Evolutionary conservation across 2,329 filamentous ascomycete species (phyloP).

Genomic region (Aspergillus proliferans): DNA sequence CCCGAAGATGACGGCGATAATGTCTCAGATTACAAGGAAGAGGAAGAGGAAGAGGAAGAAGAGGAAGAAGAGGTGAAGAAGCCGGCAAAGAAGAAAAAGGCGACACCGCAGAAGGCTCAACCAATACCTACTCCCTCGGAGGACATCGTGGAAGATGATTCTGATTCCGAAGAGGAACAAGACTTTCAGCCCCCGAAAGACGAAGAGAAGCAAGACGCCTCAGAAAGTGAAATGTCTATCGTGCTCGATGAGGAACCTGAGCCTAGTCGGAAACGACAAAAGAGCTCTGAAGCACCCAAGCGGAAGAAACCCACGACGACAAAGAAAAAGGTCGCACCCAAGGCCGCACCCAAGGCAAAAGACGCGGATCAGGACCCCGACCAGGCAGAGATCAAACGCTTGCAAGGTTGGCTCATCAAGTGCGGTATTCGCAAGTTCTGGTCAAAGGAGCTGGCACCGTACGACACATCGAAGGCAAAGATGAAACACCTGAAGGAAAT

Average conservation of each 20-base stretch:
- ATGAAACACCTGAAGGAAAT: constrained; percentile 72
- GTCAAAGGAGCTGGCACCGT: constrained; percentile 74
- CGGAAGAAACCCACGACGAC: constrained; percentile 23
- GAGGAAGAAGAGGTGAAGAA: constrained; percentile 11
- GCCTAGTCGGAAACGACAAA: constrained; percentile 48
- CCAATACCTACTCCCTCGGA: constrained; percentile 6
- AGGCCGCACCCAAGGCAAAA: constrained; percentile 34
- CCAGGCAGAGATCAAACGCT: constrained; percentile 74
- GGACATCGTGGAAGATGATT: constrained; percentile 6
- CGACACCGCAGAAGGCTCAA: constrained; percentile 3
- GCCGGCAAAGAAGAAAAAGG: constrained; percentile 10
- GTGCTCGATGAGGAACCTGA: constrained; percentile 70
- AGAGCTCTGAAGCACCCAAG: constrained; percentile 20
- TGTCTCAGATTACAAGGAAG: constrained; percentile 12
- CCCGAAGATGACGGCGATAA: constrained; percentile 17
- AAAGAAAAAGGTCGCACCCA: constrained; percentile 11
- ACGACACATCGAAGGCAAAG: constrained; percentile 68
- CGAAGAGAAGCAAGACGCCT: constrained; percentile 38
- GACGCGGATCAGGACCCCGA: constrained; percentile 53
- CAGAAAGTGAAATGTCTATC: constrained; percentile 63
- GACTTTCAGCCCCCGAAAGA: constrained; percentile 15
- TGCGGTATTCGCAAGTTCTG: constrained; percentile 92
- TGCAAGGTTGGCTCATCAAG: constrained; percentile 80
- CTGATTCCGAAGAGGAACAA: constrained; percentile 9
- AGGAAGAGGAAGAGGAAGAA: constrained; percentile 18